Evolutionary conservation across 495 filamentous ascomycete species (phyloP).

Genomic region (Hypoxylon lienhwacheense): DNA sequence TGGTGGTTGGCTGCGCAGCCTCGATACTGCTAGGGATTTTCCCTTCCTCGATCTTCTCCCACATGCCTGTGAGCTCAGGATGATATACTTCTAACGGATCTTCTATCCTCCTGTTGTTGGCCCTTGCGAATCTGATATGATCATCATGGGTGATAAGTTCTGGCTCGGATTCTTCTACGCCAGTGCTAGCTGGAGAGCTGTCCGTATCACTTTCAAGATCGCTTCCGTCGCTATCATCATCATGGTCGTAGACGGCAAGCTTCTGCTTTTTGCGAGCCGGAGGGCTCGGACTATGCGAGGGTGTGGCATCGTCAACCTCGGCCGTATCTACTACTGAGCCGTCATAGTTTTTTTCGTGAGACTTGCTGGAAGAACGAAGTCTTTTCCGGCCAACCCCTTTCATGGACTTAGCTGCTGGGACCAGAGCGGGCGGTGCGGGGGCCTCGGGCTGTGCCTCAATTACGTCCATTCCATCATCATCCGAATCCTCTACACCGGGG

Average conservation of each 20-base stretch:
- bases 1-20: slow-evolving; percentile 74
- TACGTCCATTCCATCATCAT: slow-evolving; percentile 40
- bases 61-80: slow-evolving; percentile 79
- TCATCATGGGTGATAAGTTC: too few relatives aligned
- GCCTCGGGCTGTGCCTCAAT: background rate
- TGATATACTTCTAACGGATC: slow-evolving; percentile 67
- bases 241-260: background rate
- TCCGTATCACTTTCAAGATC: too few relatives aligned
- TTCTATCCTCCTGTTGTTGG: background rate
- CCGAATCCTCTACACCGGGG: slow-evolving; percentile 15
- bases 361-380: background rate
- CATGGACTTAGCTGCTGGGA: background rate
- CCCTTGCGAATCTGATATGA: background rate
- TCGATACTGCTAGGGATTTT: slow-evolving; percentile 64
- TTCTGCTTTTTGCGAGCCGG: background rate
- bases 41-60: slow-evolving; percentile 69
- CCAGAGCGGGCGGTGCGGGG: too few relatives aligned
- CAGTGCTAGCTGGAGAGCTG: too few relatives aligned
- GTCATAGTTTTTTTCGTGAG: background rate
- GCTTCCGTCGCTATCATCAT: background rate
- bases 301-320: too few relatives aligned
- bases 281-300: too few relatives aligned
- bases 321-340: too few relatives aligned
- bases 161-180: too few relatives aligned
- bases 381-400: background rate